phyloP scores from a whole-genome alignment of 148 eudicot species.

The Rhododendron henanense region DNA sequence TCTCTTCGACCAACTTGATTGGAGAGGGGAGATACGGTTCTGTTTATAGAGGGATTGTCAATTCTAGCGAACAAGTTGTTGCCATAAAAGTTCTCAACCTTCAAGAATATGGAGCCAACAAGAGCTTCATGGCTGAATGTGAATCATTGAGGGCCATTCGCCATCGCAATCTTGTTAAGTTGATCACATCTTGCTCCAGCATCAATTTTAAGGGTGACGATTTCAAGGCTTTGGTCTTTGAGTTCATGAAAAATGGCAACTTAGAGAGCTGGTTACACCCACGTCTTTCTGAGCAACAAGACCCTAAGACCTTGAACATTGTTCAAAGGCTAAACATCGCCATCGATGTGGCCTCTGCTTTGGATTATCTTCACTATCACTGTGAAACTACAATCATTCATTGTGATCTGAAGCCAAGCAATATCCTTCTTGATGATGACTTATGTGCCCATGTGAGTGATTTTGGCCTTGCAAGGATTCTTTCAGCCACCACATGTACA shows the following conservation, averaged over 20 bases:
- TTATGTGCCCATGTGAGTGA: constrained; percentile 22
- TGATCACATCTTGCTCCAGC: constrained; percentile 24
- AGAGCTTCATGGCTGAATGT: constrained; percentile 30
- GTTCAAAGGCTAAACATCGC: too few relatives aligned
- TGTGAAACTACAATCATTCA: constrained; percentile 8
- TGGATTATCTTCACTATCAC: constrained; percentile 10
- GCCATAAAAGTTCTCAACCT: constrained; percentile 31
- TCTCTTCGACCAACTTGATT: constrained; percentile 16
- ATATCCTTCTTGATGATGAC: constrained; percentile 24
- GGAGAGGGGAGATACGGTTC: constrained; percentile 26
- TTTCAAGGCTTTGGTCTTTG: constrained; percentile 22
- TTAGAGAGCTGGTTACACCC: constrained; percentile 27
- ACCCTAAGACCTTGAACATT: background rate
- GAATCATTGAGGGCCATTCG: constrained; percentile 19
- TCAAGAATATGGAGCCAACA: constrained; percentile 18
- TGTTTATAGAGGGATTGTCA: constrained; percentile 22
- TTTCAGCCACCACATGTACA: background rate
- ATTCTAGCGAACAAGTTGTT: background rate
- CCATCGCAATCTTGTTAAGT: constrained; percentile 26
- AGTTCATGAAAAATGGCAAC: constrained; percentile 30
- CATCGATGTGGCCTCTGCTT: too few relatives aligned
- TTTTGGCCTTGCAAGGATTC: constrained; percentile 26
- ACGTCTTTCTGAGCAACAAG: background rate
- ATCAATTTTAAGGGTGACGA: constrained; percentile 15
- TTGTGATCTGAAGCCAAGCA: constrained; percentile 23